These are phyloP conservation scores for Gracilaria gracilis DNA, from an alignment of 23 red algal species.

Conservation along the genomic window DNA sequence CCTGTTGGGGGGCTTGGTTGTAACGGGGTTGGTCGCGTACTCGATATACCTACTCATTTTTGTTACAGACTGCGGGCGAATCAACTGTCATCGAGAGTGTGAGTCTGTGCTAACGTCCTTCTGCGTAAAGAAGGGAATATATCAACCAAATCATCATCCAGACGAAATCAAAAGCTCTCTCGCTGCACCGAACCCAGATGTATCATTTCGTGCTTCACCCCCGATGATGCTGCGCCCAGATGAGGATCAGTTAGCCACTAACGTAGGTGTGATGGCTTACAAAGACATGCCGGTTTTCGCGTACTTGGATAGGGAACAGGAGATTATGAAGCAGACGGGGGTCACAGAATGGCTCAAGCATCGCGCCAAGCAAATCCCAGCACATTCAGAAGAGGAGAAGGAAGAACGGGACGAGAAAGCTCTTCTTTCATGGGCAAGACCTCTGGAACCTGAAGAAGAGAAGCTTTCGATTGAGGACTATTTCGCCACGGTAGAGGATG, in stretches of 20 bases:
- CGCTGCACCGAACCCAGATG: conserved; percentile 1
- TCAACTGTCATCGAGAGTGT: conserved; percentile 43
- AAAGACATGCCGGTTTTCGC: conserved; percentile 41
- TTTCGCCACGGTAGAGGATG: conserved; percentile 59
- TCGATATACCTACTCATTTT: conserved; percentile 40
- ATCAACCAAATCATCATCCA: conserved; percentile 49
- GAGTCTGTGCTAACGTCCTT: conserved; percentile 10
- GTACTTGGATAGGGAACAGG: conserved; percentile 51
- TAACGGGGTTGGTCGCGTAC: conserved; percentile 3
- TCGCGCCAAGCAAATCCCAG: conserved; percentile 40
- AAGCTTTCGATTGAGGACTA: conserved; percentile 58
- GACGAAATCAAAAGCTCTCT: not conserved
- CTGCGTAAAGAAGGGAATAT: conserved; percentile 13
- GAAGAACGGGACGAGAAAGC: conserved; percentile 21
- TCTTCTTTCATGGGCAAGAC: conserved; percentile 51
- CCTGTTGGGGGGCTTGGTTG: conserved; percentile 16
- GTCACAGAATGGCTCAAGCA: conserved; percentile 53
- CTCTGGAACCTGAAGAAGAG: conserved; percentile 19
- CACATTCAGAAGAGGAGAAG: conserved; percentile 9
- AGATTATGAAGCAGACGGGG: conserved; percentile 51
- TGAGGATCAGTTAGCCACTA: conserved; percentile 31
- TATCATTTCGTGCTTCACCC: conserved; percentile 35
- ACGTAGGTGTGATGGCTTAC: not conserved
- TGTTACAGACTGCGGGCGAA: conserved; percentile 39
- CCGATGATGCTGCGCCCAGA: conserved; percentile 44